Percentiles rank a stretch among this genome's conserved stretches.
phyloP scores from a whole-genome alignment of 768 basidiomycete species.

The Russula abietina region DNA sequence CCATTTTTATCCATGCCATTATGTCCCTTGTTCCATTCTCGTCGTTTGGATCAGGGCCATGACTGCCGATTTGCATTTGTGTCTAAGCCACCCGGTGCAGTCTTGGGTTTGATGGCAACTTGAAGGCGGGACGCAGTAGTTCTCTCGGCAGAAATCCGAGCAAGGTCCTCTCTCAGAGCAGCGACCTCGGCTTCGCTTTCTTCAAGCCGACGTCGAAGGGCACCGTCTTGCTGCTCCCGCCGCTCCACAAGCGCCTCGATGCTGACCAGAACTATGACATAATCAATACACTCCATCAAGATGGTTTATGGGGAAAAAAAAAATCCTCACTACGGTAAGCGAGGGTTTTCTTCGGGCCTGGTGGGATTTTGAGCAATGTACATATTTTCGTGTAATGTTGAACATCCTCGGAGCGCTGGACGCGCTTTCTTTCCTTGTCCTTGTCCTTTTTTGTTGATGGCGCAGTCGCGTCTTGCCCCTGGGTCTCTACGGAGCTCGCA shows the following conservation, averaged over 20 bases:
- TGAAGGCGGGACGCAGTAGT: background rate
- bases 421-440: background rate
- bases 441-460: background rate
- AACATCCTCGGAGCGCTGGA: background rate
- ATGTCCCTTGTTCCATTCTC: background rate
- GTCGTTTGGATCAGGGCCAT: background rate
- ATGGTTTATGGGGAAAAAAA: background rate
- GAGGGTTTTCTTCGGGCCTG: background rate
- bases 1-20: background rate
- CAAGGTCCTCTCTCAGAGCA: background rate
- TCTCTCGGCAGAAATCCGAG: background rate
- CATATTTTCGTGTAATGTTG: background rate
- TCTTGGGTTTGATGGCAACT: background rate
- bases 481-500: no score
- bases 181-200: background rate
- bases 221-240: background rate
- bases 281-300: background rate
- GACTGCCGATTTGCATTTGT: background rate
- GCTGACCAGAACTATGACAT: background rate
- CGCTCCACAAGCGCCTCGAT: background rate
- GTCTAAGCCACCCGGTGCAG: background rate
- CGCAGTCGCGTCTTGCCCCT: background rate
- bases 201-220: background rate
- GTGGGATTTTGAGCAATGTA: background rate
- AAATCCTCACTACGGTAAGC: background rate